Evolutionary conservation across 352 stramenopile genomes (phyloP).

Genomic region (Aphanomyces stellatus): DNA sequence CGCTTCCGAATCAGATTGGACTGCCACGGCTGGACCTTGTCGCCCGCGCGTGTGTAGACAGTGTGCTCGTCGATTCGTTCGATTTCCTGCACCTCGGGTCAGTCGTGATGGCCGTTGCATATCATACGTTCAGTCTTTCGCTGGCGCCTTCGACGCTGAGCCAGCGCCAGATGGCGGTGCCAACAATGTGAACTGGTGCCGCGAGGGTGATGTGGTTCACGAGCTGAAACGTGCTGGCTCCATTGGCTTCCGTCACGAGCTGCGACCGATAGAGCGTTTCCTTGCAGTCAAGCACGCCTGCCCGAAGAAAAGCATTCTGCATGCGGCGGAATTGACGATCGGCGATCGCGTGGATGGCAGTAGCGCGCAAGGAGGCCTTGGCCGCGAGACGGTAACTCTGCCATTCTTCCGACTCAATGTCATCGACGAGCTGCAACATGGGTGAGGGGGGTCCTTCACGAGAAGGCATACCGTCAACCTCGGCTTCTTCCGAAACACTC

Average conservation of each 20-base stretch:
- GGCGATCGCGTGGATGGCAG: constrained; percentile 1
- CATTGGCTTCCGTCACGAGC: neutral
- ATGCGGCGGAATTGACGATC: neutral
- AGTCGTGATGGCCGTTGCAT: neutral
- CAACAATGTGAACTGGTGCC: neutral
- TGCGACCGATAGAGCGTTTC: neutral
- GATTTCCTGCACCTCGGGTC: neutral
- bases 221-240: neutral
- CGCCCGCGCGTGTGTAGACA: neutral
- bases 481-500: constrained; percentile 1
- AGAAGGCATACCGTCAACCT: neutral
- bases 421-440: neutral
- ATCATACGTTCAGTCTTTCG: neutral
- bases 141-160: neutral
- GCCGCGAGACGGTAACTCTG: neutral
- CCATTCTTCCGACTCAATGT: neutral
- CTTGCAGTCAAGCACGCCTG: neutral
- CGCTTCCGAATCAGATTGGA: neutral
- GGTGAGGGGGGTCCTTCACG: neutral
- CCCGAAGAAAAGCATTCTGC: neutral
- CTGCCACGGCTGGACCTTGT: neutral
- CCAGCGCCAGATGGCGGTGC: neutral
- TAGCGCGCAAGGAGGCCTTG: neutral
- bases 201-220: neutral
- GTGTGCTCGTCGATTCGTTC: neutral